Evolutionary conservation across 495 filamentous ascomycete genomes (phyloP).

Genomic region (Aspergillus sparsus): DNA sequence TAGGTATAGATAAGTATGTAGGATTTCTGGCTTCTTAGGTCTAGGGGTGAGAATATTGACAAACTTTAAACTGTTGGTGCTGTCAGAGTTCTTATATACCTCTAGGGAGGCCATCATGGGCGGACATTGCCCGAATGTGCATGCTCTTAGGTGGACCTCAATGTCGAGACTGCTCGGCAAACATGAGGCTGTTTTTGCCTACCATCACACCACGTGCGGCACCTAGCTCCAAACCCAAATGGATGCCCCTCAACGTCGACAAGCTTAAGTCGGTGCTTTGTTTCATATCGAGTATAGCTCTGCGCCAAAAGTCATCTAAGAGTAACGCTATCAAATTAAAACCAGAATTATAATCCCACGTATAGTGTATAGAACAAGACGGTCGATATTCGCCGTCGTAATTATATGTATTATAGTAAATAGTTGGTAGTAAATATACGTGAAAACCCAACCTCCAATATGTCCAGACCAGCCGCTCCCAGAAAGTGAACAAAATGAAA

Average conservation of each 20-base stretch:
- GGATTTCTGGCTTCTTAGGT: neutral
- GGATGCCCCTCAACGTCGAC: neutral
- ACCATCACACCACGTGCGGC: slow-evolving; percentile 19
- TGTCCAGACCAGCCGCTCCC: slow-evolving; percentile 25
- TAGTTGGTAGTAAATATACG: slow-evolving; percentile 25
- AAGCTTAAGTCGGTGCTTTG: too few relatives aligned
- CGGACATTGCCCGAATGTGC: too few relatives aligned
- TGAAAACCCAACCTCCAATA: slow-evolving; percentile 23
- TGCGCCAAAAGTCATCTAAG: neutral
- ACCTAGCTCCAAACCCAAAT: neutral
- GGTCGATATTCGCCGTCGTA: slow-evolving; percentile 1
- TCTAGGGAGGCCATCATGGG: too few relatives aligned
- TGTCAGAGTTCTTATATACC: too few relatives aligned
- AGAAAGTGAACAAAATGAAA: slow-evolving; percentile 14
- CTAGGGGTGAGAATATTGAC: neutral
- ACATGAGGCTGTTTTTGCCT: slow-evolving; percentile 7
- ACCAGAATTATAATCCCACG: neutral
- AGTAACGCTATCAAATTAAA: neutral
- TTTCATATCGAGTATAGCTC: neutral
- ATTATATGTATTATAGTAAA: slow-evolving; percentile 30
- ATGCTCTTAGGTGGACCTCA: too few relatives aligned
- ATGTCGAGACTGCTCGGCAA: neutral
- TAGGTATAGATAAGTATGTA: neutral
- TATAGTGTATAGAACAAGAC: neutral
- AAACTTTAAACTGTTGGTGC: too few relatives aligned